phyloP scores from a whole-genome alignment of 768 basidiomycete genomes.

The Mrakia blollopis region DNA sequence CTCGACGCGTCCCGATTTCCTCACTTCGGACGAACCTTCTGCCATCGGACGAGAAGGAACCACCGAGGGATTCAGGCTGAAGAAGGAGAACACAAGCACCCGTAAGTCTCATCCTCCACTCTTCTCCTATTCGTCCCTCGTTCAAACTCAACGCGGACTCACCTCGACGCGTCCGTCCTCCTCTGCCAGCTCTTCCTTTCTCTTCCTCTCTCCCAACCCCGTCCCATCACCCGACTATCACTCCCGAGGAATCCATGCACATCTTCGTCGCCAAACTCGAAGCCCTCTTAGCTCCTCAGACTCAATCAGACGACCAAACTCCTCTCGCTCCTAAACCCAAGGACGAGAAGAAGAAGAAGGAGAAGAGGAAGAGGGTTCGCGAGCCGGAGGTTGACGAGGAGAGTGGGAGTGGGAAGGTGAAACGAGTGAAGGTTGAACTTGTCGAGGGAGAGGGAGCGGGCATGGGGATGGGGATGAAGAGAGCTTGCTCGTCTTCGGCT shows the following conservation, averaged over 20 bases:
- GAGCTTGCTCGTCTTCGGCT: not conserved
- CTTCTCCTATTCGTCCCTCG: not conserved
- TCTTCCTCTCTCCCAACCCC: not conserved
- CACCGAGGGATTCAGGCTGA: too few relatives aligned
- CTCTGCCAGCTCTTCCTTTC: not conserved
- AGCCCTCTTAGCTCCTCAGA: not conserved
- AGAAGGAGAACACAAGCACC: not conserved
- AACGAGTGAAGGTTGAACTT: not conserved
- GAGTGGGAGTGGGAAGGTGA: not conserved
- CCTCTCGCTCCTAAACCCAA: not conserved
- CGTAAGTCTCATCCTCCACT: not conserved
- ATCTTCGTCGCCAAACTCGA: constrained; percentile 1
- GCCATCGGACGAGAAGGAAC: too few relatives aligned
- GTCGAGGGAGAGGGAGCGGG: not conserved
- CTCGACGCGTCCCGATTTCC: not conserved
- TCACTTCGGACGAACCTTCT: not conserved
- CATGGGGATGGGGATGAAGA: not conserved
- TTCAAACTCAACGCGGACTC: not conserved
- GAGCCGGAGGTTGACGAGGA: not conserved
- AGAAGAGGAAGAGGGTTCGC: not conserved
- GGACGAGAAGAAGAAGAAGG: too few relatives aligned
- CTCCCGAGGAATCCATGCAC: not conserved
- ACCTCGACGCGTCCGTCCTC: not conserved
- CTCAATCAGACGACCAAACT: not conserved
- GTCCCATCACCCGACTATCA: not conserved